These are phyloP conservation scores for Corniculantispora saksenae DNA, from an alignment of 2,329 filamentous ascomycete genomes.

Conservation along the genomic window DNA sequence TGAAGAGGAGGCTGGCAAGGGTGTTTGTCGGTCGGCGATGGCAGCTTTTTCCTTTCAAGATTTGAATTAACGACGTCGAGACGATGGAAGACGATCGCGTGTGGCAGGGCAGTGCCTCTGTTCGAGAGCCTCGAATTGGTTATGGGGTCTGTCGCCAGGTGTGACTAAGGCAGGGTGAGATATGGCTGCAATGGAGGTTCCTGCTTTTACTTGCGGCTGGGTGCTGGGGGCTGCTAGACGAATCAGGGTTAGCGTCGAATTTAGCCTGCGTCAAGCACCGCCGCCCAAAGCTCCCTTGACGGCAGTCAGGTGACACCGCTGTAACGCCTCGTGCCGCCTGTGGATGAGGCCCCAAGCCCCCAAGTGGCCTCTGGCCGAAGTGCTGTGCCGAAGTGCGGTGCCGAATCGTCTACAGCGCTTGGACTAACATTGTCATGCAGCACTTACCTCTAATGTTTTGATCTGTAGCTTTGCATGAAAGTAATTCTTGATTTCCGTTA, in stretches of 20 bases:
- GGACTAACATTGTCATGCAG: background rate
- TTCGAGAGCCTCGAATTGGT: slow-evolving; percentile 15
- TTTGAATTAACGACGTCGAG: slow-evolving; percentile 7
- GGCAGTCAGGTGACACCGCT: slow-evolving; percentile 18
- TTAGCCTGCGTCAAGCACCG: slow-evolving; percentile 13
- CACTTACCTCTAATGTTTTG: slow-evolving; percentile 4
- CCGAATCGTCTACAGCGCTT: background rate
- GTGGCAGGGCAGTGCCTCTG: slow-evolving; percentile 10
- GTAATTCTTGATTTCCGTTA: background rate
- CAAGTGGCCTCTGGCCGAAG: no score
- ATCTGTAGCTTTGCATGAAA: background rate
- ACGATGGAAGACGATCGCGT: slow-evolving; percentile 14
- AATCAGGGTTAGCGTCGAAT: slow-evolving; percentile 17
- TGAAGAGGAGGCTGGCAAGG: background rate
- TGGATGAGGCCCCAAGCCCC: background rate
- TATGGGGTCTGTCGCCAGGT: slow-evolving; percentile 17
- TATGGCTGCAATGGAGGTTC: slow-evolving; percentile 17
- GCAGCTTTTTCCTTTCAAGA: background rate
- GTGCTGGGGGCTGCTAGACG: slow-evolving; percentile 11
- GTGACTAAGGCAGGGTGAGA: slow-evolving; percentile 22
- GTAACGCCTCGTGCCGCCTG: background rate
- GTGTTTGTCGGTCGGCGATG: slow-evolving; percentile 3
- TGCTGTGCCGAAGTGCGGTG: no score
- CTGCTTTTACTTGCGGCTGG: slow-evolving; percentile 18
- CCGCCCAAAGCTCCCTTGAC: slow-evolving; percentile 1